Evolutionary conservation across 129 eudicot species (phyloP).

Genomic region (Lactuca sativa): DNA sequence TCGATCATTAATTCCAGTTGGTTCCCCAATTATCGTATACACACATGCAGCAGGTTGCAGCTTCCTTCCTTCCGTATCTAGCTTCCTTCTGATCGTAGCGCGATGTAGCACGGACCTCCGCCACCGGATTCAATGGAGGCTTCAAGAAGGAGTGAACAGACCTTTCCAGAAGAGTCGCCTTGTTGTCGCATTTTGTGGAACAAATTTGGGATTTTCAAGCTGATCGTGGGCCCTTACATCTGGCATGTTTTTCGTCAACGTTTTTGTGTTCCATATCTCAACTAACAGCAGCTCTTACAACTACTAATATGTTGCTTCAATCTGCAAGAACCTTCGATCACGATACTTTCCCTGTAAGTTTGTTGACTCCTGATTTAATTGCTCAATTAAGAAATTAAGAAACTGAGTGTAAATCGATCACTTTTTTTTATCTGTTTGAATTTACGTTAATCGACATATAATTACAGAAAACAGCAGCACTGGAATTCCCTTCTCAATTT

Average conservation of each 20-base stretch:
- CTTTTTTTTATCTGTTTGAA: no score
- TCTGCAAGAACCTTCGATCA: constrained; percentile 63
- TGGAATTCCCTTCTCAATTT: constrained; percentile 70
- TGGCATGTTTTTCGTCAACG: constrained; percentile 45
- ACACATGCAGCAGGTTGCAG: no score
- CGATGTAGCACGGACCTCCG: constrained; percentile 48
- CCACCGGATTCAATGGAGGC: constrained; percentile 49
- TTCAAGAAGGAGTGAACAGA: constrained; percentile 84
- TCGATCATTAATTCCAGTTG: no score
- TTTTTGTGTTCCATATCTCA: constrained; percentile 44
- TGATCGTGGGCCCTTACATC: constrained; percentile 22
- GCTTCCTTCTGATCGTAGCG: no score
- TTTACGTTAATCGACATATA: background rate
- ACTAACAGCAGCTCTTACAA: constrained; percentile 51
- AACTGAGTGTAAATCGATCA: background rate
- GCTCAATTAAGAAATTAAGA: background rate
- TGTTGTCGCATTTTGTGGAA: constrained; percentile 69
- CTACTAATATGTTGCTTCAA: constrained; percentile 48
- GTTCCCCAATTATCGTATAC: no score
- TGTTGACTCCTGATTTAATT: background rate
- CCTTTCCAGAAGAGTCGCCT: constrained; percentile 63
- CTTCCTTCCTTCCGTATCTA: no score
- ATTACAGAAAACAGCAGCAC: constrained; percentile 61
- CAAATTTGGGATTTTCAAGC: constrained; percentile 59
- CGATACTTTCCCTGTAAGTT: constrained; percentile 52